phyloP scores from a whole-genome alignment of 2,329 filamentous ascomycete genomes.

The Trichoderma atrobrunneum region DNA sequence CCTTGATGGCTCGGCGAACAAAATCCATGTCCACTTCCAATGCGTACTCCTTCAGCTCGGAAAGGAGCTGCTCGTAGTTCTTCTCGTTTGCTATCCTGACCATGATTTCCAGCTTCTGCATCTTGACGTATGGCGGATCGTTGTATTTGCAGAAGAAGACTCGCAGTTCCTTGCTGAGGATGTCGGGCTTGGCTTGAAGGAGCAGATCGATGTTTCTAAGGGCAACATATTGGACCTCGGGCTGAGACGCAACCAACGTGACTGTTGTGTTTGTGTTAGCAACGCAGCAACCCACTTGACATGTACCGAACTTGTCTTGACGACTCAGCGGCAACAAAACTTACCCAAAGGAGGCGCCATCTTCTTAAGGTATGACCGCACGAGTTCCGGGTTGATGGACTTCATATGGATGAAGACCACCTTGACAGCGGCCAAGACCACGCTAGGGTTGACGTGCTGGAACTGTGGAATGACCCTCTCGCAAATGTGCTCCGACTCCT shows the following conservation, averaged over 20 bases:
- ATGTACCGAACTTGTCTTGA: neutral
- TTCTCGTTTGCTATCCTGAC: conserved; percentile 96
- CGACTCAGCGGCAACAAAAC: conserved; percentile 25
- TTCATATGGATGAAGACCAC: conserved; percentile 97
- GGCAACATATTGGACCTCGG: conserved; percentile 97
- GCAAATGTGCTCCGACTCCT: conserved; percentile 97
- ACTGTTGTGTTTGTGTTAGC: conserved; percentile 50
- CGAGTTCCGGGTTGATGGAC: conserved; percentile 71
- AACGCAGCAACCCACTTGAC: neutral
- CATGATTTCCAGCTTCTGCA: conserved; percentile 98
- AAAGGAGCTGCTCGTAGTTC: conserved; percentile 91
- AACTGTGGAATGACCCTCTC: conserved; percentile 95
- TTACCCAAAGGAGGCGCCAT: conserved; percentile 93
- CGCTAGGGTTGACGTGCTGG: conserved; percentile 96
- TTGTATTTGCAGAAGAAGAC: conserved; percentile 99
- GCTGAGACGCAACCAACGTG: conserved; percentile 89
- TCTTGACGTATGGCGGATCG: conserved; percentile 94
- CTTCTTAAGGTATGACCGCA: conserved; percentile 89
- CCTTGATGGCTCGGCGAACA: conserved; percentile 87
- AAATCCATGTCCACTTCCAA: conserved; percentile 99
- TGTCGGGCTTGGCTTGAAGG: conserved; percentile 92
- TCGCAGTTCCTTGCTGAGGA: conserved; percentile 92
- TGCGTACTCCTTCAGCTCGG: conserved; percentile 95
- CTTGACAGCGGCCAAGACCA: conserved; percentile 96
- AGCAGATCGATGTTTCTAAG: conserved; percentile 94